A percentile compares a stretch with the other conserved stretches of the same genome.
Evolutionary conservation across 257 asterid species (phyloP).

Genomic region (Solanum sejunctum): DNA sequence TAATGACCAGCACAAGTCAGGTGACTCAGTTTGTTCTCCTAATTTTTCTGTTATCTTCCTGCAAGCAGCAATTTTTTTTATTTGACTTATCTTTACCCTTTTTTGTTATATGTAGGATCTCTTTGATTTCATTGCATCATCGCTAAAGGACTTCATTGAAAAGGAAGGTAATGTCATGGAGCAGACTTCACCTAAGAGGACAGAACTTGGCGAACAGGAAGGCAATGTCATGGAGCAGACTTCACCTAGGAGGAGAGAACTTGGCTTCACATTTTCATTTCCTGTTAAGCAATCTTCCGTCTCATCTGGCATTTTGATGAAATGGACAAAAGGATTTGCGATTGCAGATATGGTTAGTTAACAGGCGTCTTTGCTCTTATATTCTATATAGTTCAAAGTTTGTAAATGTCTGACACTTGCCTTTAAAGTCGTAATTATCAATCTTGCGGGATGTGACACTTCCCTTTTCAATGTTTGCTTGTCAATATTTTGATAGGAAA

Average conservation of each 20-base stretch:
- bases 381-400: not conserved
- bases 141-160: constrained; percentile 46
- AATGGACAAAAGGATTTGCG: constrained; percentile 78
- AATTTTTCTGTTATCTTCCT: not conserved
- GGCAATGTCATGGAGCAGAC: constrained; percentile 21
- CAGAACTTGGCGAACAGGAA: constrained; percentile 62
- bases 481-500: not conserved
- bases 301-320: constrained; percentile 57
- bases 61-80: not conserved
- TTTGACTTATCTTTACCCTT: not conserved
- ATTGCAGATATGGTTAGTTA: constrained; percentile 61
- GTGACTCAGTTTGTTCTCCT: constrained; percentile 18
- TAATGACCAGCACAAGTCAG: constrained; percentile 49
- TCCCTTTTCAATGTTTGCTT: not conserved
- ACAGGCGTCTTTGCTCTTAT: not conserved
- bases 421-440: not conserved
- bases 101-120: constrained; percentile 42
- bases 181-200: constrained; percentile 17
- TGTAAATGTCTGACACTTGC: not conserved
- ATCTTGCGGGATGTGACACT: not conserved
- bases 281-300: constrained; percentile 67
- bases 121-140: constrained; percentile 64
- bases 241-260: constrained; percentile 27
- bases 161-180: constrained; percentile 30
- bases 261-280: constrained; percentile 87